Base-by-base conservation (phyloP, 495 filamentous ascomycete species). In the Elaphomyces granulatus region DNA sequence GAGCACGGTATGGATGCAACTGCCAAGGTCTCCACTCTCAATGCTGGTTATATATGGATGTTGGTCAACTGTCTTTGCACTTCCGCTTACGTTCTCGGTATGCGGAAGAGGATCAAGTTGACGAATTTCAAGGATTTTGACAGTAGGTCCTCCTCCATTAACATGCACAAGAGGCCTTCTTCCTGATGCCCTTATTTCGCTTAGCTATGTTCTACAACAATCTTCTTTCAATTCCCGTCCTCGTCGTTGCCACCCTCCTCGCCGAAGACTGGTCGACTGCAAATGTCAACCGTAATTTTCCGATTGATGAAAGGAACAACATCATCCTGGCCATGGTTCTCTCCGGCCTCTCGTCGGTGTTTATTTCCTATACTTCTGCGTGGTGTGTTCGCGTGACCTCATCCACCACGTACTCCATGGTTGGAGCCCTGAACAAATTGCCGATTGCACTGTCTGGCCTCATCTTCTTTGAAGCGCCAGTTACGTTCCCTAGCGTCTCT, bases 131-230 rank as follows among this genome's bases (percentile, higher is more conserved):
- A 94, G 69, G 90, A 99, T 55, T 95, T 92, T 64, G 90, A 99
- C 61, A 94, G 87, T 95, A 75, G 63, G 88, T 74, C 19, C 18
- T 36, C 23, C 26, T 36, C 33, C 15, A 8, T 12, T 40, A 32
- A 1, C 18, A 14, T 30, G 10, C 16, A 8, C 34, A 10, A 37
- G 33, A 36, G 20, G 18, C 10, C 6, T 35, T 35, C 40, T 12
- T n/a, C 37, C 38, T 19, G 18, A 15, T n/a, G 10, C 40, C 18
- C 26, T 34, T n/a, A n/a, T 32, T 9, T 19, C 36, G 15, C 26
- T 18, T 48, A 96, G 88, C 87, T 47, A 98, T 98, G 90, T 99
- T 88, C 65, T 99, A 99, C 70, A 99, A 99, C 76, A 99, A 99
- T 61, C 74, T 99, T 33, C 77, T 99, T 44, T 93, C 87, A 16